phyloP scores from a whole-genome alignment of 768 basidiomycete genomes.

The Tremella mesenterica region DNA sequence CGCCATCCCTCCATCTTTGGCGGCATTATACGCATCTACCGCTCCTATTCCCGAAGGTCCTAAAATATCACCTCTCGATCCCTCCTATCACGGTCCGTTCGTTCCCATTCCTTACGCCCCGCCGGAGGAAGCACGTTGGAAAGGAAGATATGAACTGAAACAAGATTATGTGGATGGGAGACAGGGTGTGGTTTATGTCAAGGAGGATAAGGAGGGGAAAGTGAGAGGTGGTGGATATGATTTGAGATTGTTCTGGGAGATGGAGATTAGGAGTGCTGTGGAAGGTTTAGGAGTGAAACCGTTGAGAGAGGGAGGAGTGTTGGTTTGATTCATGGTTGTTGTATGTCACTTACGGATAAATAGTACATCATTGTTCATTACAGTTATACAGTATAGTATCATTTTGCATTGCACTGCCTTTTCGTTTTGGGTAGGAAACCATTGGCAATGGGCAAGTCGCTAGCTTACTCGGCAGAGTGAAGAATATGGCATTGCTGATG shows the following conservation, averaged over 20 bases:
- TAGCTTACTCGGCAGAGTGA: no score
- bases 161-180: conserved; percentile 32
- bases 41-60: conserved; percentile 1
- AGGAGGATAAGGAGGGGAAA: conserved; percentile 31
- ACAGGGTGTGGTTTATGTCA: conserved; percentile 22
- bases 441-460: no score
- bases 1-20: conserved; percentile 17
- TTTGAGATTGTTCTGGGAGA: conserved; percentile 32
- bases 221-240: conserved; percentile 36
- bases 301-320: conserved; percentile 3
- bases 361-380: no score
- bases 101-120: conserved; percentile 37
- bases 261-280: conserved; percentile 32
- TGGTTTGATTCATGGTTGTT: no score
- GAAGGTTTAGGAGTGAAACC: conserved; percentile 33
- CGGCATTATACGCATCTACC: neutral
- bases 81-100: conserved; percentile 36
- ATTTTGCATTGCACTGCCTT: no score
- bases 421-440: no score
- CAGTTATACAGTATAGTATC: no score
- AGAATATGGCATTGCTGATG: no score
- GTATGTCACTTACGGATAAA: no score
- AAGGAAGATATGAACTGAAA: conserved; percentile 10
- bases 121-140: conserved; percentile 8
- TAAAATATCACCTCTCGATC: conserved; percentile 15